Evolutionary conservation across 345 rosid species (phyloP), one percentile per base, ranked within the genome.

Genomic region (Draba incana): DNA sequence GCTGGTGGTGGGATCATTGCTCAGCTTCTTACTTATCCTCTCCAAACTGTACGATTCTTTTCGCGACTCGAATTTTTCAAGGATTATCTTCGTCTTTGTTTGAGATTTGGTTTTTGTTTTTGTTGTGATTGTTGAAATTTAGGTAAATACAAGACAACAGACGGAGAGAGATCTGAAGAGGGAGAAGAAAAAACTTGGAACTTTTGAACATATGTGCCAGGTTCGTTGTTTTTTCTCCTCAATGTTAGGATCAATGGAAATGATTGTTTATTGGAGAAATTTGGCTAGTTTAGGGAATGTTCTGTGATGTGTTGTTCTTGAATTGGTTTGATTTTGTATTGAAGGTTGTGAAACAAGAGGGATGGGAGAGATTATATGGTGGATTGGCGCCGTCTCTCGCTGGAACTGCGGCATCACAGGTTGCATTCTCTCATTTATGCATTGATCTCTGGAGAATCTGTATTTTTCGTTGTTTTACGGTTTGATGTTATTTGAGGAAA

Each of bases 1-100:
- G 97, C 96, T 33, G 95, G 96, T 30, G 99, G 97, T 10, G 98
- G 98, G 80, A 94, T 91, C 86, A 87, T 94, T 55, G 96, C 98
- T 83, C 98, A 91, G 56, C 90, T 94, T 49, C 82, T 91, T 73
- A 89, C 97, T 4, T 91, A 94, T 77, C 98, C 98, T 76, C 96
- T 91, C 64, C 98, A 91, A 81, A 86, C 92, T 47, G 99, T 91
- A 77, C 42, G 77, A 62, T 75, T 68, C 57, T 31, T 75, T 1
- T 10, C 35, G 24, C 2, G 61, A 31, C 38, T 27, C 12, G 41
- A 54, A 5, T 0, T 16, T 69, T 1, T 33, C 76, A 2, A 57
- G 24, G 15, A 10, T 25, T 33, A 41, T 35, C 46, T 28, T 57
- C 39, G 6, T 45, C 10, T 16, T 30, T 35, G 77, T 68, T 66